phyloP scores from a whole-genome alignment of 306 rosid genomes.

The Gynostemma pentaphyllum region DNA sequence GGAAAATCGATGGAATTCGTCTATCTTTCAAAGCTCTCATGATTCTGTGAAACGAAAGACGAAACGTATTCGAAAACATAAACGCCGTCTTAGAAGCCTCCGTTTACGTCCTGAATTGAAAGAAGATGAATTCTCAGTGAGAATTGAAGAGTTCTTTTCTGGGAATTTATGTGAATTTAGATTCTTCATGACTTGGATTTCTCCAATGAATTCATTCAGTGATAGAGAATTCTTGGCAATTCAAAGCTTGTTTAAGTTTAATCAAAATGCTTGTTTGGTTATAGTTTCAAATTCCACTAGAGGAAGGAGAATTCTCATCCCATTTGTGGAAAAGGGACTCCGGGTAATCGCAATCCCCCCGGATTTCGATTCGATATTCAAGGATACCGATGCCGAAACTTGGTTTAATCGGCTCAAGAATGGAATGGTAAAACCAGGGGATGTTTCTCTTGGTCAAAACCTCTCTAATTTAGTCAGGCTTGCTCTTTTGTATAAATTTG shows the following conservation, averaged over 20 bases:
- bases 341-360: conserved; percentile 49
- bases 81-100: conserved; percentile 36
- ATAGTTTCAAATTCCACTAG: conserved; percentile 51
- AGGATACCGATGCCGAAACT: conserved; percentile 47
- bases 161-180: conserved; percentile 38
- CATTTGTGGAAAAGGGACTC: conserved; percentile 34
- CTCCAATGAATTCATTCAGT: conserved; percentile 45
- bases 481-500: conserved; percentile 54
- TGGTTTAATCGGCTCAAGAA: conserved; percentile 46
- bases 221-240: conserved; percentile 48
- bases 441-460: conserved; percentile 69
- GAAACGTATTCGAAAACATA: conserved; percentile 27
- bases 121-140: conserved; percentile 19
- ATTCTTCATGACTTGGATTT: conserved; percentile 94
- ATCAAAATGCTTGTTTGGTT: conserved; percentile 55
- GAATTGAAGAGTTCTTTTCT: conserved; percentile 33
- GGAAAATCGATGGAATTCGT: conserved; percentile 25
- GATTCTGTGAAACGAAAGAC: conserved; percentile 6
- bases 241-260: conserved; percentile 66
- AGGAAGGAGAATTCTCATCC: conserved; percentile 41
- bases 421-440: conserved; percentile 72
- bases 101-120: conserved; percentile 18
- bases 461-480: conserved; percentile 82
- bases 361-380: conserved; percentile 54
- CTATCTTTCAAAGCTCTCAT: conserved; percentile 14